Evolutionary conservation across 345 rosid genomes (phyloP), one percentile per base, ranked within the genome.

Genomic region (Litchi chinensis): DNA sequence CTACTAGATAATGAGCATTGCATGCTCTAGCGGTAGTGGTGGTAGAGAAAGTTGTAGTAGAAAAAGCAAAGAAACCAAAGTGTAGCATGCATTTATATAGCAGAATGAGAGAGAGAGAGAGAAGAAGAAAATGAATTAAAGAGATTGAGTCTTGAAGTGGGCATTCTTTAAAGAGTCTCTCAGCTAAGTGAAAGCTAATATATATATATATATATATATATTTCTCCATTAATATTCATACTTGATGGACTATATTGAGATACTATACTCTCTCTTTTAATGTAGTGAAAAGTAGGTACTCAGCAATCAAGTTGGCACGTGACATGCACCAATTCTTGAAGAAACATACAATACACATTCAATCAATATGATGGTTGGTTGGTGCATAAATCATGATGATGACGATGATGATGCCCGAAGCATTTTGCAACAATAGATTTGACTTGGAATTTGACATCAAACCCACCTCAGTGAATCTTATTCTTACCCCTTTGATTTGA

Each of bases 131-230:
- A 10, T 11, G 40, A 54, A 62, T 19, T 52, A 82, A 82, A 86
- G 77, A 82, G 87, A 80, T 91, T 86, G 95, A 91, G 94, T 89
- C 83, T 82, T 79, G 71, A 77, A 93, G 88, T 93, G 91, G 93
- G 76, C 80, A 86, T 84, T 78, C 90, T 87, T 86, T 90, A 83
- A 87, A 85, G 83, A 73, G 66, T 46, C 52, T 70, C 68, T 21
- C 60, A n/a, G 21, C 9, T 0, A 15, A 78, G 28, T 21, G 68
- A 73, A 59, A 65, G 85, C 82, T 13, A 76, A 37, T 48, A 18
- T 46, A 39, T 13, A n/a, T n/a, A n/a, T n/a, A 28, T 28, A 28
- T 28, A 28, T 28, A 28, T 28, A 32, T 32, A 32, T 32, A 32
- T 43, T 63, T 44, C 59, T 21, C 73, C 56, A 52, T 48, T 71